These are phyloP conservation scores for Aspergillus nomiae DNA, from an alignment of 2,329 filamentous ascomycete genomes.

Conservation along the genomic window DNA sequence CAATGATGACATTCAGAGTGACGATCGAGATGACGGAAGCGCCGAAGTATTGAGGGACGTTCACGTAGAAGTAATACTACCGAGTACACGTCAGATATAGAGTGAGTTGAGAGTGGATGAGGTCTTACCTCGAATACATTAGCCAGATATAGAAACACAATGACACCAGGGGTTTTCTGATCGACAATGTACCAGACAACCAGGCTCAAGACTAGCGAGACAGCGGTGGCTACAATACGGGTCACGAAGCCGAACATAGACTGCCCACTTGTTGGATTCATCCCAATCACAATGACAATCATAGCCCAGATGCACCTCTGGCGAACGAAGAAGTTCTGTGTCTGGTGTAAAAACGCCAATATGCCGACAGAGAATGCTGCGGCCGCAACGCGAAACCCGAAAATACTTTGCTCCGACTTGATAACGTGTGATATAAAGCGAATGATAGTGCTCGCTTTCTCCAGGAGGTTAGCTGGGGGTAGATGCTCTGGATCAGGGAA, in stretches of 20 bases:
- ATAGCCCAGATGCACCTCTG: conserved; percentile 74
- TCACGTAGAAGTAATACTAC: conserved; percentile 67
- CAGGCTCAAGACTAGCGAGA: conserved; percentile 63
- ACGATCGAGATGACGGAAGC: conserved; percentile 61
- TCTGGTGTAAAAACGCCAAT: conserved; percentile 63
- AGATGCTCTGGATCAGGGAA: conserved; percentile 69
- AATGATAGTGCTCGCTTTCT: conserved; percentile 62
- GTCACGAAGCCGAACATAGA: conserved; percentile 69
- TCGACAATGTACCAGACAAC: conserved; percentile 73
- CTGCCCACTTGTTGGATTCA: conserved; percentile 68
- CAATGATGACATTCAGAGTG: conserved; percentile 63
- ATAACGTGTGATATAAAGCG: conserved; percentile 61
- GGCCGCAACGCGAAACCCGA: conserved; percentile 69
- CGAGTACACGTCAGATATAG: conserved; percentile 5
- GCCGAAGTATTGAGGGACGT: conserved; percentile 63
- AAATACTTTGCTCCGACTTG: conserved; percentile 64
- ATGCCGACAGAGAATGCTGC: conserved; percentile 73
- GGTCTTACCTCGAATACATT: conserved; percentile 53
- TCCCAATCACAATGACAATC: conserved; percentile 72
- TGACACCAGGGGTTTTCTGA: conserved; percentile 61
- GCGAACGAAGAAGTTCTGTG: conserved; percentile 66
- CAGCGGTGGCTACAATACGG: conserved; percentile 62
- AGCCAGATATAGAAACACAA: conserved; percentile 70
- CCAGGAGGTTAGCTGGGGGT: conserved; percentile 61
- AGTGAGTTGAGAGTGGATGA: not conserved